Percentiles rank a stretch among this genome's conserved stretches.
Conservation (phyloP, 2,329 filamentous ascomycete species). For the Alternaria atra region DNA sequence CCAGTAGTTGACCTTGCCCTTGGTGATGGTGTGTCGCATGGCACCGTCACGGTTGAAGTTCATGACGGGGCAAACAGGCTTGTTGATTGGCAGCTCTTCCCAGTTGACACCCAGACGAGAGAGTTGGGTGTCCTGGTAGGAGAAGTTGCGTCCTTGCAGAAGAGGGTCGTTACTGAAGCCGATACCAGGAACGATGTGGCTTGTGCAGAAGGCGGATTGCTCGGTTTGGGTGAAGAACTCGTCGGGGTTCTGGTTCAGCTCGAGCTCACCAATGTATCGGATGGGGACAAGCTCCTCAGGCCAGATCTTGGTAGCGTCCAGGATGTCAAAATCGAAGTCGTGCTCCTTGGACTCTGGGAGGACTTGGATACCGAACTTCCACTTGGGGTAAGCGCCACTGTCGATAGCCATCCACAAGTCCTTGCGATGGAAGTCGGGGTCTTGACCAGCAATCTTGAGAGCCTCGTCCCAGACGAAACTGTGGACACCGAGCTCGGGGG, state of each 20-base stretch:
- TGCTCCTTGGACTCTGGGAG: constrained; percentile 76
- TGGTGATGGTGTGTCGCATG: constrained; percentile 76
- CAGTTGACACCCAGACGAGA: constrained; percentile 77
- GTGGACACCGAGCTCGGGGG: constrained; percentile 77
- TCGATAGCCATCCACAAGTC: constrained; percentile 79
- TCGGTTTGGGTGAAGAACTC: constrained; percentile 86
- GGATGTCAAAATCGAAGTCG: constrained; percentile 84
- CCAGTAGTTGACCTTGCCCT: constrained; percentile 80
- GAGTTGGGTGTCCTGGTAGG: constrained; percentile 73
- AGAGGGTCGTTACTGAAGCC: constrained; percentile 80
- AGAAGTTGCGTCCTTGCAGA: constrained; percentile 75
- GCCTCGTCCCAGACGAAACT: constrained; percentile 83
- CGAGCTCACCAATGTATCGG: constrained; percentile 79
- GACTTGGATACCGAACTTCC: constrained; percentile 84
- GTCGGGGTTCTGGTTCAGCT: constrained; percentile 81
- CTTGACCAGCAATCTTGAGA: constrained; percentile 68
- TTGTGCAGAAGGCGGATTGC: constrained; percentile 83
- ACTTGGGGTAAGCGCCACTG: constrained; percentile 74
- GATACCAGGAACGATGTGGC: constrained; percentile 80
- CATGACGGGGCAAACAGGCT: constrained; percentile 76
- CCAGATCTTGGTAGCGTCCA: constrained; percentile 88
- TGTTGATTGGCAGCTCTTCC: constrained; percentile 80
- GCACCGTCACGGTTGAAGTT: constrained; percentile 80
- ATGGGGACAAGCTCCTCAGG: constrained; percentile 79
- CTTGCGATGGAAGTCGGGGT: constrained; percentile 84